A percentile compares a stretch with the other conserved stretches of the same genome.
phyloP scores from a whole-genome alignment of 495 filamentous ascomycete genomes.

The Xylaria bambusicola region DNA sequence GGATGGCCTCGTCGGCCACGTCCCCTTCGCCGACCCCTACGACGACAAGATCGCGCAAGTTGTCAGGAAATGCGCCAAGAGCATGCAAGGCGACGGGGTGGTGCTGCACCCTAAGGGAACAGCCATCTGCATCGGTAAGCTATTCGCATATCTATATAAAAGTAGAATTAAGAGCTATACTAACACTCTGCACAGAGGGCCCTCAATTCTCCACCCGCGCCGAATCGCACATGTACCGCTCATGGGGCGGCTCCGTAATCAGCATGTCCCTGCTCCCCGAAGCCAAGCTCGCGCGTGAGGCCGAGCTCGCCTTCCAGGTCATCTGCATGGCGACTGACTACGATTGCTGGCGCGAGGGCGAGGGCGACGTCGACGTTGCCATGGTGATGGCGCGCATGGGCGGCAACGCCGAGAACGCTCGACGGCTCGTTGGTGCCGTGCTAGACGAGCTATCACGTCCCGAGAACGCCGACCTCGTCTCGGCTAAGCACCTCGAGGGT shows the following conservation, averaged over 20 bases:
- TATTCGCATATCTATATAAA: not conserved
- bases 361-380: constrained; percentile 78
- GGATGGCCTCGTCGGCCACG: constrained; percentile 87
- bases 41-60: constrained; percentile 73
- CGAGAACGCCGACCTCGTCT: constrained; percentile 72
- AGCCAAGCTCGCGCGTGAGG: constrained; percentile 92
- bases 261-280: constrained; percentile 98
- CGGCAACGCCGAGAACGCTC: constrained; percentile 84
- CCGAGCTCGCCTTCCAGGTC: constrained; percentile 95
- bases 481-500: constrained; percentile 74
- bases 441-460: constrained; percentile 79
- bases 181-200: constrained; percentile 60
- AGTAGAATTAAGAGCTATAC: too few relatives aligned
- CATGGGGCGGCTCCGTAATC: constrained; percentile 87
- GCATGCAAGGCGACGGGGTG: constrained; percentile 76
- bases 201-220: constrained; percentile 97
- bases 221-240: constrained; percentile 90
- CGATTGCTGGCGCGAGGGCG: constrained; percentile 85
- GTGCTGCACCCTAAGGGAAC: constrained; percentile 75
- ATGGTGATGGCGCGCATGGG: constrained; percentile 99
- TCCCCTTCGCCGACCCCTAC: constrained; percentile 95
- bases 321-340: constrained; percentile 99
- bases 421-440: constrained; percentile 80
- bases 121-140: constrained; percentile 84
- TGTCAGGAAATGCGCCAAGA: constrained; percentile 70